Conservation (phyloP, 805 yeast species). For the Dipodascus albidus region DNA sequence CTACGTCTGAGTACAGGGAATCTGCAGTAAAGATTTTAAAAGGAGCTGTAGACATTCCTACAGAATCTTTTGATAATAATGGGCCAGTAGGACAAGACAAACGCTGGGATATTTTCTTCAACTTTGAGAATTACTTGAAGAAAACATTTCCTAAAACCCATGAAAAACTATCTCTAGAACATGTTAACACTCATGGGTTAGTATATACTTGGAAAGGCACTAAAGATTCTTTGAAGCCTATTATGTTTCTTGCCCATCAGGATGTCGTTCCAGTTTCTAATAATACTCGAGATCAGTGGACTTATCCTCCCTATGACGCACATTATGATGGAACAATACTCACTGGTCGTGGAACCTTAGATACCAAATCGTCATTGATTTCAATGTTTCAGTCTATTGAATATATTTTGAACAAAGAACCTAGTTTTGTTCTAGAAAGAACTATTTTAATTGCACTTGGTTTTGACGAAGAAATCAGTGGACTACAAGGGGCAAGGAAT, state of each 20-base stretch:
- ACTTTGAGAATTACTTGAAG: slow-evolving; percentile 43
- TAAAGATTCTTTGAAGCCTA: slow-evolving; percentile 39
- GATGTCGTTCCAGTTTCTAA: slow-evolving; percentile 60
- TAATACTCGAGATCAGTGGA: slow-evolving; percentile 41
- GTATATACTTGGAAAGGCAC: slow-evolving; percentile 57
- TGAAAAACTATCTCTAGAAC: slow-evolving; percentile 35
- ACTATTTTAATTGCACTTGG: slow-evolving; percentile 58
- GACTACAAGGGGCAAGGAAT: slow-evolving; percentile 47
- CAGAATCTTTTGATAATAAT: slow-evolving; percentile 49
- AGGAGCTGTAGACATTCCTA: slow-evolving; percentile 38
- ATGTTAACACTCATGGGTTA: slow-evolving; percentile 51
- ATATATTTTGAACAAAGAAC: slow-evolving; percentile 29
- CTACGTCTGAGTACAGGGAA: neutral
- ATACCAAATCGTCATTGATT: slow-evolving; percentile 53
- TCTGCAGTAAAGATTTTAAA: slow-evolving; percentile 7
- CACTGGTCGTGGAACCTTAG: slow-evolving; percentile 62
- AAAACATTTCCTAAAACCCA: slow-evolving; percentile 44
- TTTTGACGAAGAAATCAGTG: slow-evolving; percentile 69
- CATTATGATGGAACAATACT: slow-evolving; percentile 45
- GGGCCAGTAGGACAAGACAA: slow-evolving; percentile 39
- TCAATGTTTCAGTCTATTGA: slow-evolving; percentile 60
- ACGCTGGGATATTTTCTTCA: slow-evolving; percentile 35
- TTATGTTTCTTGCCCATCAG: slow-evolving; percentile 53
- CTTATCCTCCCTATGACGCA: slow-evolving; percentile 47
- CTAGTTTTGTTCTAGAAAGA: slow-evolving; percentile 49